A percentile compares a stretch with the other conserved stretches of the same genome.
Evolutionary conservation across 1,284 basidiomycete species (phyloP).

Genomic region (Pascua guehoae): DNA sequence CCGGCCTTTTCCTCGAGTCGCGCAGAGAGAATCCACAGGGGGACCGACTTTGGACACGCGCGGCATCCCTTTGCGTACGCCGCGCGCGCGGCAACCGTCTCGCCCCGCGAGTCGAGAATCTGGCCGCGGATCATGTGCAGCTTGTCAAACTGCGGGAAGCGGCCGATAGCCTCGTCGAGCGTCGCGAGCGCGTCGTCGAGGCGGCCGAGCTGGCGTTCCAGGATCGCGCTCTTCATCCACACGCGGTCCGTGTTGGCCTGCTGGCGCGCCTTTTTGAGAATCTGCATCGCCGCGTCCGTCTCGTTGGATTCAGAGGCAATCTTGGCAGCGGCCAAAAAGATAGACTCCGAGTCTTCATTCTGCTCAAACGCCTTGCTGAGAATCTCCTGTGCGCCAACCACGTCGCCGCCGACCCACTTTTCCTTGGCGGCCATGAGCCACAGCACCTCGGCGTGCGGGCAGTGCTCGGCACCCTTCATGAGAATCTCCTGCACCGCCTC

Average conservation of each 20-base stretch:
- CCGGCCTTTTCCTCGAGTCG: conserved; percentile 82
- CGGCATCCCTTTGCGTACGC: conserved; percentile 78
- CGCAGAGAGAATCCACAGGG: conserved; percentile 83
- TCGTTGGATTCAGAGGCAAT: conserved; percentile 92
- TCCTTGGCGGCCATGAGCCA: conserved; percentile 98
- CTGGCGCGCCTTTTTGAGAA: conserved; percentile 80
- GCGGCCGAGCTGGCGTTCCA: conserved; percentile 83
- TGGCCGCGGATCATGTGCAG: conserved; percentile 96
- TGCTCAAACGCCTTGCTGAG: conserved; percentile 87
- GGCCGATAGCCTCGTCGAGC: conserved; percentile 67
- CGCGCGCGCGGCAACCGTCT: conserved; percentile 65
- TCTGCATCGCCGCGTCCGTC: conserved; percentile 73
- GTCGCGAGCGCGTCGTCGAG: conserved; percentile 69
- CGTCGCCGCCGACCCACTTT: conserved; percentile 84
- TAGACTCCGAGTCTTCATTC: conserved; percentile 93
- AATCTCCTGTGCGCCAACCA: conserved; percentile 78
- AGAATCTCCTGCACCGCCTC: conserved; percentile 80
- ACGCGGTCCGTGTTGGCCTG: conserved; percentile 89
- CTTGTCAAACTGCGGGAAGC: conserved; percentile 84
- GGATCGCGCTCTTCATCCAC: conserved; percentile 97
- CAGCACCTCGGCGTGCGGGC: conserved; percentile 88
- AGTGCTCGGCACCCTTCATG: conserved; percentile 75
- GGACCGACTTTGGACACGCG: conserved; percentile 73
- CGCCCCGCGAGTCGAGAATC: conserved; percentile 61
- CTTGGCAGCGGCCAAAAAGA: conserved; percentile 96